Evolutionary conservation across 306 rosid genomes (phyloP), one percentile per base, ranked within the genome.

Genomic region (Hippophae gyantsensis): DNA sequence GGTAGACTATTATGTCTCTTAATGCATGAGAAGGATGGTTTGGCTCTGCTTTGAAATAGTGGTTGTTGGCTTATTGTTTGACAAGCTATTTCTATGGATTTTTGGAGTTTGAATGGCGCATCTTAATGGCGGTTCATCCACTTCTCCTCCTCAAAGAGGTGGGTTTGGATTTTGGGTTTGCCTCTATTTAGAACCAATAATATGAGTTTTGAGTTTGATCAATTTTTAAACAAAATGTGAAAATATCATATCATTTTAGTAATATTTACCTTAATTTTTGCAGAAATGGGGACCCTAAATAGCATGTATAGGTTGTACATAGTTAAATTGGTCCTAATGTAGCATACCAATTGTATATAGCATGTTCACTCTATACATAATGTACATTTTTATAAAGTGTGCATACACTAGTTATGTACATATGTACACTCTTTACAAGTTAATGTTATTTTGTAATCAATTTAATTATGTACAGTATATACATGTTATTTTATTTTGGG

Each of bases 31-130:
- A 69, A 26, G 66, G 59, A 55, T 63, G 48, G 49, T 52, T 52
- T 41, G 38, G 12, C 43, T 42, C 53, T 45, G 46, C 7, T 63
- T 48, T 26, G 23, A 3, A 27, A 27, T 9, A 32, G 8, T 32
- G 25, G 42, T 7, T 43, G 41, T 42, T 10, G 38, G 23, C 27
- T 49, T 42, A 52, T 52, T 58, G 52, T 60, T 8, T 58, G 63
- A 62, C 71, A 26, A 53, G 52, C 42, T 50, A 60, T 61, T 53
- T 44, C 32, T 25, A 47, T 25, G n/a, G 61, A 10, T 54, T n/a
- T n/a, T 6, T 41, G 58, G 5, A 14, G 26, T 43, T 55, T 74
- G 74, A 65, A 86, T 84, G 97, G 87, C 92, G 59, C 76, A 77
- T 72, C 75, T 65, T 5, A 75, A 78, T 51, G 59, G 75, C 70